Percentiles rank a stretch among this genome's conserved stretches.
phyloP scores from a whole-genome alignment of 2,329 filamentous ascomycete genomes.

The Arthrinium puccinioides region DNA sequence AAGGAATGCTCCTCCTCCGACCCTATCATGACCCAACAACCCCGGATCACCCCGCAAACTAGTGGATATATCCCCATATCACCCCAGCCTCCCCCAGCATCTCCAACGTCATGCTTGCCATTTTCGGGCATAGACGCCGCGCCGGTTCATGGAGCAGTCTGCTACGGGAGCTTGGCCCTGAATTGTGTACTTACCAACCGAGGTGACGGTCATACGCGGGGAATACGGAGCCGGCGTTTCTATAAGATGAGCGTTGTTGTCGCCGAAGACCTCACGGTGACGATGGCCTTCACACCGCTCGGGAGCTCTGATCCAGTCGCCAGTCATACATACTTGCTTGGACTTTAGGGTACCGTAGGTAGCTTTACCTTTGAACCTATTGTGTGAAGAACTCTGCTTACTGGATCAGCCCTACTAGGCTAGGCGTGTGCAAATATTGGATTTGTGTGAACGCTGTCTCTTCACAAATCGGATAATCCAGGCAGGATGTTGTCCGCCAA shows the following conservation, averaged over 20 bases:
- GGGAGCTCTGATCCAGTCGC: no score
- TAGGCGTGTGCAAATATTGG: no score
- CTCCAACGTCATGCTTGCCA: slow-evolving; percentile 2
- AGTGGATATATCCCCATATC: no score
- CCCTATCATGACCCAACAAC: no score
- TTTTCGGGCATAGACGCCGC: neutral
- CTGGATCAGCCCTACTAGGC: neutral
- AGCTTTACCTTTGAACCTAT: no score
- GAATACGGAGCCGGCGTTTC: slow-evolving; percentile 1
- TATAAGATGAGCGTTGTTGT: neutral
- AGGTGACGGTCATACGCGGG: neutral
- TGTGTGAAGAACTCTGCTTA: neutral
- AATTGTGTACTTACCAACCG: neutral
- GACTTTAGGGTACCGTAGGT: neutral
- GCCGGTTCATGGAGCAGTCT: neutral
- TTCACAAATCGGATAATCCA: slow-evolving; percentile 11
- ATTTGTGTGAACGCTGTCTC: slow-evolving; percentile 2
- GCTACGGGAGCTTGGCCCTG: slow-evolving; percentile 1
- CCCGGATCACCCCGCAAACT: no score
- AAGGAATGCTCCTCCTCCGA: no score
- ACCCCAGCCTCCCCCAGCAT: neutral
- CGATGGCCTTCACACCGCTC: neutral
- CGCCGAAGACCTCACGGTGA: neutral
- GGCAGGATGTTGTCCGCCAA: neutral
- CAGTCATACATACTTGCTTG: neutral